Percentiles rank a stretch among this genome's conserved stretches.
Evolutionary conservation across 139 green algal species (phyloP).

Genomic region (Coelastrella sp.): DNA sequence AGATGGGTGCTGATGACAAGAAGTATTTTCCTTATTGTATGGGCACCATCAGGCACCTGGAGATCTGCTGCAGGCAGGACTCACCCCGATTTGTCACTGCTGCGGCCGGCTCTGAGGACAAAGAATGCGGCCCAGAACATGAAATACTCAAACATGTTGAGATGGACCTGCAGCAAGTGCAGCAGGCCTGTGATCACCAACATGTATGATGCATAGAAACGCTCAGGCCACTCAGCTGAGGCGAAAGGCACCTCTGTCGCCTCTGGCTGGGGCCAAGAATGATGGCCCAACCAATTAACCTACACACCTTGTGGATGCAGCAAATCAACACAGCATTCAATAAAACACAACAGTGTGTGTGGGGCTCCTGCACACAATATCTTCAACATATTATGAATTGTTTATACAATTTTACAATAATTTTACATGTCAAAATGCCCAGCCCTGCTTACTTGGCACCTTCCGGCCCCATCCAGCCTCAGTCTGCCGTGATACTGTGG

Average conservation of each 20-base stretch:
- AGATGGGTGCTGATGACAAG: no score
- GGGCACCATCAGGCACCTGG: no score
- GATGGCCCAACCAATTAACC: background rate
- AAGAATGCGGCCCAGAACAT: slow-evolving; percentile 89
- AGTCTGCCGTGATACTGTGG: slow-evolving; percentile 75
- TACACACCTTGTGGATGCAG: no score
- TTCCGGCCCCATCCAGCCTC: background rate
- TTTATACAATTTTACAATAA: no score
- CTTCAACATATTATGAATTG: no score
- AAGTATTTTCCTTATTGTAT: no score
- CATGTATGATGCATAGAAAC: background rate
- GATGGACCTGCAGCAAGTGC: slow-evolving; percentile 57
- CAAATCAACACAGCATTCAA: no score
- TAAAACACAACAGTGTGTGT: no score
- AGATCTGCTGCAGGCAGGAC: background rate
- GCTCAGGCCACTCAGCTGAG: background rate
- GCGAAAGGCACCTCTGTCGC: no score
- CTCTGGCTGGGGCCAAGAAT: background rate
- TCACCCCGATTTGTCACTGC: slow-evolving; percentile 6
- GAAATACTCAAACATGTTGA: slow-evolving; percentile 82
- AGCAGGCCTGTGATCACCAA: background rate
- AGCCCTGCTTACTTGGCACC: slow-evolving; percentile 13
- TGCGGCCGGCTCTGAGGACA: slow-evolving; percentile 67
- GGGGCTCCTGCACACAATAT: no score
- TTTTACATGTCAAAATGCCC: no score